phyloP scores from a whole-genome alignment of 257 asterid genomes.

The Scutellaria barbata region DNA sequence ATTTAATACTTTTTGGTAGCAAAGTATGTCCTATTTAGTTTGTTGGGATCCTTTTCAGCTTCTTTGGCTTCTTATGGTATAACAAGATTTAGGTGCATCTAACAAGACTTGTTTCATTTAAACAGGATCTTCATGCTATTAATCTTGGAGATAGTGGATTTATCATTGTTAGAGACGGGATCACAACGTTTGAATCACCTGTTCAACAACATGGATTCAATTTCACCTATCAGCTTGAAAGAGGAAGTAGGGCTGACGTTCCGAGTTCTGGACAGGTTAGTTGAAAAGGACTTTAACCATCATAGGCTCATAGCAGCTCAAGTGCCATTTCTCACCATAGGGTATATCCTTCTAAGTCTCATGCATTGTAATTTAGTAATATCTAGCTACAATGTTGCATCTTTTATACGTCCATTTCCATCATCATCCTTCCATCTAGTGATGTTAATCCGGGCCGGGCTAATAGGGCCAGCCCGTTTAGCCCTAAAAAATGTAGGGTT shows the following conservation, averaged over 20 bases:
- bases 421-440: too few relatives aligned
- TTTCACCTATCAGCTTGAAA: constrained; percentile 76
- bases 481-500: too few relatives aligned
- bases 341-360: neutral
- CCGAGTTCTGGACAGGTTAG: constrained; percentile 79
- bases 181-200: constrained; percentile 64
- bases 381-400: neutral
- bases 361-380: neutral
- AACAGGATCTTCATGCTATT: constrained; percentile 77
- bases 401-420: too few relatives aligned
- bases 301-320: too few relatives aligned
- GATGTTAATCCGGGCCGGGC: too few relatives aligned
- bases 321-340: too few relatives aligned
- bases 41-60: constrained; percentile 1
- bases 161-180: constrained; percentile 72
- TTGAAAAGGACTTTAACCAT: neutral
- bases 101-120: constrained; percentile 16
- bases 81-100: constrained; percentile 1
- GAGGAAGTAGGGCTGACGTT: constrained; percentile 53
- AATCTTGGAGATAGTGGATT: constrained; percentile 96
- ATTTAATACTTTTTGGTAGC: neutral
- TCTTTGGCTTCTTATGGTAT: neutral
- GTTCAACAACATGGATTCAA: constrained; percentile 87
- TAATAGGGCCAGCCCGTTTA: too few relatives aligned
- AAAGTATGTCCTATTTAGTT: neutral